Percentiles rank a stretch among this genome's conserved stretches.
Conservation (phyloP, 1,139 yeast genomes). For the Suhomyces guaymorum region DNA sequence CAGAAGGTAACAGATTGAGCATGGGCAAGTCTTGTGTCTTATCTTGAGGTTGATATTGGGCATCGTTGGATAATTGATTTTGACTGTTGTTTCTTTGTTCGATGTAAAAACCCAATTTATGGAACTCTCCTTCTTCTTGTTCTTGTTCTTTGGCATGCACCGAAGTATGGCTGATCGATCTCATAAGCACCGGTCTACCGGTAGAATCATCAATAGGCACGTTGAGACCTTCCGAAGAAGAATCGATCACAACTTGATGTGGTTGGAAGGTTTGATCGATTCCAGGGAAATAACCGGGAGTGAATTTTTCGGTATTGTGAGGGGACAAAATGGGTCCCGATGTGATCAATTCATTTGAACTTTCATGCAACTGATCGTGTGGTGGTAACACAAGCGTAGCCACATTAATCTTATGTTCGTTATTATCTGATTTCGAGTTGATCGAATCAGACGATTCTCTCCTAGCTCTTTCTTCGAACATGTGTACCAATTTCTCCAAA, state of each 20-base stretch:
- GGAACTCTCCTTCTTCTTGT: conserved; percentile 89
- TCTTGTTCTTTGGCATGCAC: conserved; percentile 73
- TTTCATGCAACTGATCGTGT: conserved; percentile 45
- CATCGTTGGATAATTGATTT: conserved; percentile 7
- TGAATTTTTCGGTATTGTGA: conserved; percentile 26
- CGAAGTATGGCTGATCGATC: conserved; percentile 66
- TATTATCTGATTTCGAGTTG: background rate
- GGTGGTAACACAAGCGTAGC: conserved; percentile 9
- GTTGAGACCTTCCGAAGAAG: conserved; percentile 53
- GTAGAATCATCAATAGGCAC: conserved; percentile 67
- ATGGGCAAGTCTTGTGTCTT: conserved; percentile 31
- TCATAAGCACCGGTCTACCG: conserved; percentile 68
- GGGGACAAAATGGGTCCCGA: conserved; percentile 60
- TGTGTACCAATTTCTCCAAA: conserved; percentile 43
- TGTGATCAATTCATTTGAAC: conserved; percentile 51
- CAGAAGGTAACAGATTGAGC: conserved; percentile 61
- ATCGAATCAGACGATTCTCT: conserved; percentile 2
- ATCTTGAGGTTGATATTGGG: conserved; percentile 5
- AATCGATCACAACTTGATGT: conserved; percentile 67
- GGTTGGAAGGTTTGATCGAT: conserved; percentile 47
- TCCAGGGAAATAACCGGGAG: conserved; percentile 27
- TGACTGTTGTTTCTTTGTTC: conserved; percentile 50
- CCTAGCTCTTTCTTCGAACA: conserved; percentile 46
- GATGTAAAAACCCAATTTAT: conserved; percentile 76
- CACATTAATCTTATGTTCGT: conserved; percentile 1